Conservation (phyloP, 768 basidiomycete species). For the Tulasnella sp. region DNA sequence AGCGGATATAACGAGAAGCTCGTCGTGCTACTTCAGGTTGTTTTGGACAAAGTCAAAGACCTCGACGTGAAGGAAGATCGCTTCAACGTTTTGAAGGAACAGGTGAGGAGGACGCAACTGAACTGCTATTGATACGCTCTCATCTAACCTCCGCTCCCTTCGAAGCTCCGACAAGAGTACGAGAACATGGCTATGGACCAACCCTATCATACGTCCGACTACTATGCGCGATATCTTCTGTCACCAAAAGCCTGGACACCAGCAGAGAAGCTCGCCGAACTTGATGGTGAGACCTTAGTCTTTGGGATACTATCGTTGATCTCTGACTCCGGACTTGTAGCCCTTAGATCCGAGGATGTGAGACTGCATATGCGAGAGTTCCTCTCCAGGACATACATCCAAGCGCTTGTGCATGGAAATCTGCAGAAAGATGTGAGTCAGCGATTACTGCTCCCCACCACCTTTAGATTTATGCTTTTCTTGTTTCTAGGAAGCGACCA, state of each 20-base stretch:
- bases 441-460: background rate
- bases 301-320: background rate
- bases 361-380: slow-evolving; percentile 56
- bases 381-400: slow-evolving; percentile 61
- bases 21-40: slow-evolving; percentile 61
- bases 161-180: slow-evolving; percentile 69
- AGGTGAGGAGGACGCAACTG: slow-evolving; percentile 45
- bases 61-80: slow-evolving; percentile 65
- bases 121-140: slow-evolving; percentile 20
- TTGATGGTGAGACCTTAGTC: slow-evolving; percentile 51
- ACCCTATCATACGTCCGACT: slow-evolving; percentile 74
- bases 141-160: slow-evolving; percentile 6
- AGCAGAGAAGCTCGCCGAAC: slow-evolving; percentile 67
- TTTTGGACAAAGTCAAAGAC: slow-evolving; percentile 63
- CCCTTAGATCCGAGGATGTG: slow-evolving; percentile 66
- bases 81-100: slow-evolving; percentile 77
- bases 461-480: background rate
- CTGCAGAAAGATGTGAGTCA: slow-evolving; percentile 70
- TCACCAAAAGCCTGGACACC: slow-evolving; percentile 70
- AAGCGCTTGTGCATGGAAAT: slow-evolving; percentile 79
- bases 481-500: slow-evolving; percentile 63
- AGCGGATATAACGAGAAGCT: slow-evolving; percentile 92
- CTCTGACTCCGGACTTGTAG: slow-evolving; percentile 39
- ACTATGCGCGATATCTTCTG: slow-evolving; percentile 66
- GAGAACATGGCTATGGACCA: slow-evolving; percentile 84